These are phyloP conservation scores for Phaeomoniella chlamydospora DNA, from an alignment of 2,329 filamentous ascomycete genomes.

Conservation along the genomic window DNA sequence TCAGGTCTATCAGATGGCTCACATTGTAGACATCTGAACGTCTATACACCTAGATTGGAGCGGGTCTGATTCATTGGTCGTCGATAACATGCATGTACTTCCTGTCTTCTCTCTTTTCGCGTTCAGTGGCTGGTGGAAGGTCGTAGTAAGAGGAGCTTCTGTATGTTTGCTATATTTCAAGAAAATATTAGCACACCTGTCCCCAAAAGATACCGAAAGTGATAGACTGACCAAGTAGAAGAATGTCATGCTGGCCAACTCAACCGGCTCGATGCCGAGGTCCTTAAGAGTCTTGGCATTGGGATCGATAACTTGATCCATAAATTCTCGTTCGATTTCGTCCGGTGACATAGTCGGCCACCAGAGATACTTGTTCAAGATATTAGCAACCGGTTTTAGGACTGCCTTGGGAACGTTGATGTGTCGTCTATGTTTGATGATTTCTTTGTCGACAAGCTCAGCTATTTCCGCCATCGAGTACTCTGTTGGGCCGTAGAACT, in stretches of 20 bases:
- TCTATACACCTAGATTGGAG: too few relatives aligned
- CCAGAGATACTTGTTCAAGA: conserved; percentile 76
- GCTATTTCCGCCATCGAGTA: conserved; percentile 83
- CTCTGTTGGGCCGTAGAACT: conserved; percentile 85
- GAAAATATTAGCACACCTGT: conserved; percentile 10
- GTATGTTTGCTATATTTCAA: conserved; percentile 68
- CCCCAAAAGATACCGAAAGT: too few relatives aligned
- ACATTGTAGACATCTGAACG: too few relatives aligned
- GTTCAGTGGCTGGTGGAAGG: conserved; percentile 83
- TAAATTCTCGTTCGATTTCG: conserved; percentile 80
- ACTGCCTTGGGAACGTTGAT: conserved; percentile 77
- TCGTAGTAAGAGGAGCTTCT: conserved; percentile 83
- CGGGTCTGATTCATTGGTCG: too few relatives aligned
- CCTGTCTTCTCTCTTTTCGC: conserved; percentile 86
- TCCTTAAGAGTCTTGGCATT: conserved; percentile 92
- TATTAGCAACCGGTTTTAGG: conserved; percentile 57
- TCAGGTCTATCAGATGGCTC: too few relatives aligned
- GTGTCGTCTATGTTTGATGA: conserved; percentile 76
- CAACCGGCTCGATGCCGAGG: conserved; percentile 74
- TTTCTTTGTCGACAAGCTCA: conserved; percentile 79
- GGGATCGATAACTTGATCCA: conserved; percentile 83
- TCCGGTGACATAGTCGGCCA: conserved; percentile 75
- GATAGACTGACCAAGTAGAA: conserved; percentile 76
- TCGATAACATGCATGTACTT: conserved; percentile 93
- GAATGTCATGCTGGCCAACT: conserved; percentile 76